Evolutionary conservation across 768 basidiomycete species (phyloP).

Genomic region (Amanita phalloides): DNA sequence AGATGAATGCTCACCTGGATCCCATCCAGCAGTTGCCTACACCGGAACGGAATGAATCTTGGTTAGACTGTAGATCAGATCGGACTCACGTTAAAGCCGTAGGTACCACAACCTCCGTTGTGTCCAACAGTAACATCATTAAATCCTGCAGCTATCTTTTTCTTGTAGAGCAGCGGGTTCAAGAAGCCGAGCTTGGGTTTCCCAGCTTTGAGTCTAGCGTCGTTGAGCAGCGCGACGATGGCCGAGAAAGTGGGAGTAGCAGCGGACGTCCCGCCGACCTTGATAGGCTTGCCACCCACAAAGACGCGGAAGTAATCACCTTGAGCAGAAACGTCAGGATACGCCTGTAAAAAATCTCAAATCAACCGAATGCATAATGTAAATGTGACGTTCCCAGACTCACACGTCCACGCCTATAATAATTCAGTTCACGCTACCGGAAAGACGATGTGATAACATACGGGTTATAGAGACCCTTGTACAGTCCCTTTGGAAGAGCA

Average conservation of each 20-base stretch:
- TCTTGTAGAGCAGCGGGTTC: constrained; percentile 48
- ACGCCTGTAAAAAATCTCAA: constrained; percentile 23
- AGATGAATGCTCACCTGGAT: constrained; percentile 32
- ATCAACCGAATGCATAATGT: neutral
- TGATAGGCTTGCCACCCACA: constrained; percentile 22
- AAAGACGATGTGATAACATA: constrained; percentile 15
- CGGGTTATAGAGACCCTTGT: constrained; percentile 43
- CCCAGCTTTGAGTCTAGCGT: constrained; percentile 34
- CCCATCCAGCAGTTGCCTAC: constrained; percentile 43
- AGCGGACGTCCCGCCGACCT: constrained; percentile 52
- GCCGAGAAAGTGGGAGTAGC: constrained; percentile 50
- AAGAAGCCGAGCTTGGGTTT: constrained; percentile 47
- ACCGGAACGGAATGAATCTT: neutral
- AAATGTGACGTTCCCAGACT: constrained; percentile 7
- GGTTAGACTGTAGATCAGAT: neutral
- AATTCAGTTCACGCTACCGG: neutral
- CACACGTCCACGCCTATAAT: constrained; percentile 38
- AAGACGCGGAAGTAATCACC: constrained; percentile 35
- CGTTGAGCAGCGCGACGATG: constrained; percentile 53
- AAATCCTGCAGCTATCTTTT: constrained; percentile 23
- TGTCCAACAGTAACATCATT: constrained; percentile 49
- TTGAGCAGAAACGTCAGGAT: constrained; percentile 60
- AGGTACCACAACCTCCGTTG: constrained; percentile 46
- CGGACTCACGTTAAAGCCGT: constrained; percentile 45
- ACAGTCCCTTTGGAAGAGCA: constrained; percentile 26